Base-by-base conservation (phyloP, 2,329 filamentous ascomycete genomes). In the Fusarium hostae region DNA sequence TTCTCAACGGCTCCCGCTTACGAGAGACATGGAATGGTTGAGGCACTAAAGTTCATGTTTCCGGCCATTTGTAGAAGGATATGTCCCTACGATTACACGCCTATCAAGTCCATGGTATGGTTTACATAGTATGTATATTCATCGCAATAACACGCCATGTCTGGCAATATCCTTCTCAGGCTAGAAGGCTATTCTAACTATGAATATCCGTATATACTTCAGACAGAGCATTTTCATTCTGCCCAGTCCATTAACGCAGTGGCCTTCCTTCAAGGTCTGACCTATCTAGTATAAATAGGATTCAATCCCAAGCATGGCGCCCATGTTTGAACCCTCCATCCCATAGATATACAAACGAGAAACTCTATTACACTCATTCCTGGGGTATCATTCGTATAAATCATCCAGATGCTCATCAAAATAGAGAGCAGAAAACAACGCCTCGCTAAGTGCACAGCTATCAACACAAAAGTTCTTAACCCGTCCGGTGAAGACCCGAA, bases 391-490 rank as follows among this genome's bases (percentile, higher is more conserved):
- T 61, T 64, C 47, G n/a, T 57, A 60, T 48, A 56, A 63, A 58
- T 57, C 58, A 59, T 72, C 63, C 66, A 52, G 41, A 55, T 62
- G 48, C 37, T 62, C 59, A 22, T 50, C 44, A 26, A 48, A 71
- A 68, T 51, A 73, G 39, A 52, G 45, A 61, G 43, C 45, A 59
- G 58, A 61, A 63, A 73, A 68, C 56, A 76, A 76, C 73, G 65
- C 72, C 74, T 77, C 69, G 74, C 75, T 76, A 72, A 65, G 70
- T 75, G 73, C 75, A 75, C 67, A 62, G 85, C 76, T 54, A 56
- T 66, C 50, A 43, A 57, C 63, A 65, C 62, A 70, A 37, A 58
- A 39, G 51, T 39, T 22, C 32, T 70, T 47, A 74, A 30, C 69
- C 58, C 41, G 59, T 52, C 30, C 71, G 70, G 20, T 68, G 71